A percentile compares a stretch with the other conserved stretches of the same genome.
phyloP scores from a whole-genome alignment of 2,329 filamentous ascomycete species.

The Nothopassalora personata region DNA sequence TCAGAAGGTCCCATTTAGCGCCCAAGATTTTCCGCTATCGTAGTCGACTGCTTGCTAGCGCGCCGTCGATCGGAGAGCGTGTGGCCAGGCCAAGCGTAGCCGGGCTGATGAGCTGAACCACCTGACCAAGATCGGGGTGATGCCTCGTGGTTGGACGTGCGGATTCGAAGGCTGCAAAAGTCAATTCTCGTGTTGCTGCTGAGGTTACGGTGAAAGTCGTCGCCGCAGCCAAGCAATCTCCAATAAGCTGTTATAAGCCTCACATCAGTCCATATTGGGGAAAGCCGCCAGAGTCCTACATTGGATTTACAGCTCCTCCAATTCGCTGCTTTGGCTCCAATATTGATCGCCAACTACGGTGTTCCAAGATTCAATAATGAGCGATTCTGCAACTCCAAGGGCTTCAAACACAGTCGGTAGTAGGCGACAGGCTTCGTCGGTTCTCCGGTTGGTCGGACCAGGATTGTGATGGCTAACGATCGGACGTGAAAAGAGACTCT shows the following conservation, averaged over 20 bases:
- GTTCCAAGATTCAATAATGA: too few relatives aligned
- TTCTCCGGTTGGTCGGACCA: too few relatives aligned
- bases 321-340: too few relatives aligned
- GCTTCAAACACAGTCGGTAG: too few relatives aligned
- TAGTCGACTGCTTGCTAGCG: neutral
- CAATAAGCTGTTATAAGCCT: neutral
- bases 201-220: neutral
- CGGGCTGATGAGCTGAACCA: neutral
- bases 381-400: too few relatives aligned
- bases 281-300: neutral
- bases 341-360: too few relatives aligned
- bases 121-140: neutral
- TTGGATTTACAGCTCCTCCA: too few relatives aligned
- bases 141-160: neutral
- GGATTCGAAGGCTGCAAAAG: neutral
- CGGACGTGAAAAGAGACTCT: too few relatives aligned
- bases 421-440: too few relatives aligned
- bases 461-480: too few relatives aligned
- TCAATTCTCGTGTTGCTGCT: neutral
- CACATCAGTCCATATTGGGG: neutral
- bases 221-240: neutral
- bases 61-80: neutral
- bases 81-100: neutral
- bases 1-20: neutral
- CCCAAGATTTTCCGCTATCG: neutral